Evolutionary conservation across 345 rosid genomes (phyloP), one percentile per base, ranked within the genome.

Genomic region (Pseudoturritis turrita): DNA sequence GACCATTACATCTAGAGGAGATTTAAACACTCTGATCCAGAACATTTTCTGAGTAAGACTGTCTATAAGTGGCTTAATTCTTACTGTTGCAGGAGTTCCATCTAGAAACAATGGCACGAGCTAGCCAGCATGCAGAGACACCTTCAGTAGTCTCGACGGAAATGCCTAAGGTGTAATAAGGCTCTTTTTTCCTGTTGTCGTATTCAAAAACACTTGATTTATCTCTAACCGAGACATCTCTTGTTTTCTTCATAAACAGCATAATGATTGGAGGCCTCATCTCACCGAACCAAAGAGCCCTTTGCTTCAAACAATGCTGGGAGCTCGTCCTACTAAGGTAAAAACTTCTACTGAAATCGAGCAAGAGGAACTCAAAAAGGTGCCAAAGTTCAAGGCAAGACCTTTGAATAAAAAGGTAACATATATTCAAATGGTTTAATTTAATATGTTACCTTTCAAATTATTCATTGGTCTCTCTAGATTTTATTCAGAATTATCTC

Each of bases 341-440:
- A n/a, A n/a, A n/a, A n/a, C 84, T 80, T 85, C 89, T 29, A 56
- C 76, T 19, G 98, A 92, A 78, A 83, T 86, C 28, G 90, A 88
- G 77, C 83, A 77, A 50, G 98, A 90, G 70, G 96, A 84, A 70
- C 86, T 92, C 65, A 83, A 87, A 65, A 92, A 90, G 77, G 80
- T 82, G 21, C 92, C 96, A 25, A 92, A 81, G 74, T 90, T 88
- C 71, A 93, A 85, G 83, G 98, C 98, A n/a, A 88, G 87, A 80
- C 96, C 94, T 65, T 74, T 86, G 66, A 87, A 88, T 60, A 87
- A 82, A 70, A 90, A 90, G 93, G 98, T 88, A 76, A 7, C 19
- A 2, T 22, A 54, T 73, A 55, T 73, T 45, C 17, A 25, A 49
- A 33, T 45, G 46, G 68, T 61, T 31, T 22, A 35, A 21, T 45